Conservation (phyloP, 2,329 filamentous ascomycete genomes). For the Hypoxylon sp. region DNA sequence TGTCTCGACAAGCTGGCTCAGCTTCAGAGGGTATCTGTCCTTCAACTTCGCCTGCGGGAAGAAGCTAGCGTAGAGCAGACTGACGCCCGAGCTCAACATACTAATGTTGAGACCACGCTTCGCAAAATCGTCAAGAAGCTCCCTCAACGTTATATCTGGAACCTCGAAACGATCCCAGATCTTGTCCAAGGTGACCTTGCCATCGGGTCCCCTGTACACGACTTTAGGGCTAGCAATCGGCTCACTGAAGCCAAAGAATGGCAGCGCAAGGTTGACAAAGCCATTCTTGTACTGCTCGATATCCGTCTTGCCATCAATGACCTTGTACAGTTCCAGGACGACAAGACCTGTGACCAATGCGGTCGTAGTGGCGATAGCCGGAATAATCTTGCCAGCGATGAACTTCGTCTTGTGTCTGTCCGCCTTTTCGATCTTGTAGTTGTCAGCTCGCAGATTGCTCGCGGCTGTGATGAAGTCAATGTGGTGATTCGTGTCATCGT, state of each 20-base stretch:
- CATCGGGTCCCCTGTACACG: conserved; percentile 83
- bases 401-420: conserved; percentile 99
- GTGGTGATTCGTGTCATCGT: conserved; percentile 97
- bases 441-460: conserved; percentile 95
- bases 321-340: conserved; percentile 93
- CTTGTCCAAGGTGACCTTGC: conserved; percentile 90
- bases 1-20: conserved; percentile 88
- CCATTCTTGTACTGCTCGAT: conserved; percentile 99
- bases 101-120: conserved; percentile 84
- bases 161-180: conserved; percentile 98
- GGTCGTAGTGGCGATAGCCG: conserved; percentile 97
- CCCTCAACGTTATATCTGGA: conserved; percentile 83
- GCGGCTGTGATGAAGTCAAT: conserved; percentile 99
- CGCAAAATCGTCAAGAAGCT: conserved; percentile 88
- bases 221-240: conserved; percentile 95
- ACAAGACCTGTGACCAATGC: conserved; percentile 95
- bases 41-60: conserved; percentile 84
- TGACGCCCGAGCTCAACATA: conserved; percentile 98
- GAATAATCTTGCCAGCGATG: conserved; percentile 99
- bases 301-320: conserved; percentile 95
- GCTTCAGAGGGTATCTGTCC: conserved; percentile 85
- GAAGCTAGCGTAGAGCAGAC: conserved; percentile 93
- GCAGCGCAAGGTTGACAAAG: conserved; percentile 94
- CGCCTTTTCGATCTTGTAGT: conserved; percentile 95
- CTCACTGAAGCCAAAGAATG: conserved; percentile 98